Percentiles rank a stretch among this genome's conserved stretches.
Conservation (phyloP, 306 rosid species). For the Prunus padus region DNA sequence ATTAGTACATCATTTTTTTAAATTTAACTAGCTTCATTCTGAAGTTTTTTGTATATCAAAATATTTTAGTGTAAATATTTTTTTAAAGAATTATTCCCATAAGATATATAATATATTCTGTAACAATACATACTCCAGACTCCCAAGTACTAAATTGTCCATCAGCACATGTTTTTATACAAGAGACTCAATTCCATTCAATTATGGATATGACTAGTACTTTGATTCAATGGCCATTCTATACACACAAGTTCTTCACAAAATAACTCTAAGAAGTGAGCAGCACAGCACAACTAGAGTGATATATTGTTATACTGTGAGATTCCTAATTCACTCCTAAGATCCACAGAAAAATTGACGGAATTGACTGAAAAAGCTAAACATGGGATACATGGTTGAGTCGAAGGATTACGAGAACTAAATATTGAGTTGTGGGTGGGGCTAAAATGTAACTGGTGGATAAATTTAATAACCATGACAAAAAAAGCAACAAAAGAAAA, state of each 20-base stretch:
- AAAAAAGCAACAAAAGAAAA: too few relatives aligned
- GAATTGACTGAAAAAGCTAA: too few relatives aligned
- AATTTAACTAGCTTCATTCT: background rate
- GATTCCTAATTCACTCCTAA: too few relatives aligned
- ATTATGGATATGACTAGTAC: background rate
- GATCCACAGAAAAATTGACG: too few relatives aligned
- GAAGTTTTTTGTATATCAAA: background rate
- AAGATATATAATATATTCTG: too few relatives aligned
- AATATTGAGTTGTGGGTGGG: too few relatives aligned
- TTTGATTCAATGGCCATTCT: background rate
- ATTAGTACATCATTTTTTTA: background rate
- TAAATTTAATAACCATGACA: too few relatives aligned
- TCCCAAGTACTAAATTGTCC: background rate
- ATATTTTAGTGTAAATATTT: background rate
- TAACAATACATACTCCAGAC: background rate
- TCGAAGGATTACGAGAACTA: too few relatives aligned
- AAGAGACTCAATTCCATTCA: conserved; percentile 3
- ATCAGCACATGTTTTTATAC: background rate
- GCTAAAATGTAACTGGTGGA: too few relatives aligned
- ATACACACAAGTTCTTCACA: too few relatives aligned
- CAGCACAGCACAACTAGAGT: background rate
- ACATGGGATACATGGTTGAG: too few relatives aligned
- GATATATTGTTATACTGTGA: background rate
- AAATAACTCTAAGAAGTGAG: background rate
- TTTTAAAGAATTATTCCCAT: background rate